Evolutionary conservation across 192 early-diverging fungal genomes (phyloP), one percentile per base, ranked within the genome.

Genomic region (Gigaspora rosea): DNA sequence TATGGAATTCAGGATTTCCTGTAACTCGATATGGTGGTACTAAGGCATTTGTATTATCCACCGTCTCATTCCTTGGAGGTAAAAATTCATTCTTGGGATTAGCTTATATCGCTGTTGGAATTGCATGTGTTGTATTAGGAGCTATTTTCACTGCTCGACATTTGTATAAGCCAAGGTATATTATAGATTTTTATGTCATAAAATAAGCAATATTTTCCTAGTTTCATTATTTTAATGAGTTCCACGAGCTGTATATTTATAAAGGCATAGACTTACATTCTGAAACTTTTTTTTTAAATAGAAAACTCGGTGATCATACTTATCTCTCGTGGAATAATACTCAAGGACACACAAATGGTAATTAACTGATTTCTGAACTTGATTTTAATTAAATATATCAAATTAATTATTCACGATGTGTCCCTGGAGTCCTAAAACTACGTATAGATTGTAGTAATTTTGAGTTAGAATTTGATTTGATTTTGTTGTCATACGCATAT

Each of bases 261-360:
- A 7, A 41, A 41, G 41, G 7, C 16, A 47, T 32, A 41, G 58
- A 36, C 16, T 27, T 27, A 27, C 18, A 49, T 22, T 48, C 8
- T 33, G 6, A 20, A 27, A 32, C 47, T 35, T 12, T 50, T 71
- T 49, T 50, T 61, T 41, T 41, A 7, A 16, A 58, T 80, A 89
- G 97, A 73, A 94, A 97, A 77, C 86, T 98, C 49, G 98, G 98
- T 62, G 98, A 99, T 86, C 97, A 99, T 79, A 93, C 94, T 36
- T 95, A 96, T 73, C 79, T 99, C 70, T 96, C 95, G 27, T 99
- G 97, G 97, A 99, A 99, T 83, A 90, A 96, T 76, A 85, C 52
- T 56, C 41, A 41, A 41, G 41, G 41, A 41, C 41, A 7, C 41
- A 41, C 7, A 27, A 27, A 27, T 27, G 27, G 27, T 27, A 27